Conservation (phyloP, 768 basidiomycete genomes). For the Solioccasus polychromus region DNA sequence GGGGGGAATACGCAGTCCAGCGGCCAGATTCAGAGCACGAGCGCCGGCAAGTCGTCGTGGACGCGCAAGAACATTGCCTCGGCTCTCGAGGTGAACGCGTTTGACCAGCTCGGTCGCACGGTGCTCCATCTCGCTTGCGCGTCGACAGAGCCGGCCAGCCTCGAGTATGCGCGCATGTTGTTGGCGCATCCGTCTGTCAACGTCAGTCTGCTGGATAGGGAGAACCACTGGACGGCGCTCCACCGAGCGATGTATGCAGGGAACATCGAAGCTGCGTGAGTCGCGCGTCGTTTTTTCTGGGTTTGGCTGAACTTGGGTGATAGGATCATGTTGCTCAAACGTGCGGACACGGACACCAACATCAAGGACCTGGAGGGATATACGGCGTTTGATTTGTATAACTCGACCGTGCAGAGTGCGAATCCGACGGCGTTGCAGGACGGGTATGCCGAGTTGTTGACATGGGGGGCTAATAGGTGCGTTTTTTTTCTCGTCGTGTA, state of each 20-base stretch:
- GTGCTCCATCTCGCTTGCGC: conserved; percentile 81
- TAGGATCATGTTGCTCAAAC: conserved; percentile 73
- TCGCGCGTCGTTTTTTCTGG: conserved; percentile 7
- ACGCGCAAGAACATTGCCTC: conserved; percentile 41
- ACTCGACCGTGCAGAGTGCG: conserved; percentile 79
- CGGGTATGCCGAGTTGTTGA: conserved; percentile 60
- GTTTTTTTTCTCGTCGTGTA: too few relatives aligned
- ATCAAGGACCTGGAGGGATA: conserved; percentile 87
- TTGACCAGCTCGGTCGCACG: conserved; percentile 70
- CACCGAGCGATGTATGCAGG: conserved; percentile 84
- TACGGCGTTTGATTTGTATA: conserved; percentile 90
- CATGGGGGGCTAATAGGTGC: conserved; percentile 84
- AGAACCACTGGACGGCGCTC: conserved; percentile 89
- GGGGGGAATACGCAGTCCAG: conserved; percentile 27
- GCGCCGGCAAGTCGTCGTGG: conserved; percentile 62
- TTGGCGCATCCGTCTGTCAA: conserved; percentile 73
- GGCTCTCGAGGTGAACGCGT: conserved; percentile 61
- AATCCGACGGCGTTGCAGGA: conserved; percentile 45
- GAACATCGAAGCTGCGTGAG: conserved; percentile 69
- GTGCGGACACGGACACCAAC: conserved; percentile 65
- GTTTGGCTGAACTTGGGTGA: conserved; percentile 18
- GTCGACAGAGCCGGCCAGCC: conserved; percentile 52
- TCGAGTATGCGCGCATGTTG: conserved; percentile 77
- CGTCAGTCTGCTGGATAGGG: conserved; percentile 76
- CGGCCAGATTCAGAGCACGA: conserved; percentile 36